Conservation (phyloP, 257 asterid genomes). For the Przewalskia tangutica region DNA sequence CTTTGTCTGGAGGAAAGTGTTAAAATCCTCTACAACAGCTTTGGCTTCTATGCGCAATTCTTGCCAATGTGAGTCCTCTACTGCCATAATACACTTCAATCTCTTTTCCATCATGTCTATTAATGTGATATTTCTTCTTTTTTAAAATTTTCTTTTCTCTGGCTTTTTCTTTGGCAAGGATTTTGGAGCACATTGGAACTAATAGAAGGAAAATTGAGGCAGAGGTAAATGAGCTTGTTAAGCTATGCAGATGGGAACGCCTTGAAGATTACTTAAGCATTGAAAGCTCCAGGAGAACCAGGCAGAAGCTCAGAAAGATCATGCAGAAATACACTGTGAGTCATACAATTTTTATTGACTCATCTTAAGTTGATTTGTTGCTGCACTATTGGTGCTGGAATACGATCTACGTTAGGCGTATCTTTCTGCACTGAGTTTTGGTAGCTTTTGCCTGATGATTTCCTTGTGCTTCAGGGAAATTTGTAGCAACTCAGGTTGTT, state of each 20-base stretch:
- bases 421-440: not conserved
- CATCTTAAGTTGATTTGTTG: not conserved
- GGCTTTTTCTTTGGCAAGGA: slow-evolving; percentile 23
- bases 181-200: slow-evolving; percentile 44
- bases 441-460: not conserved
- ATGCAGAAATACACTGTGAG: slow-evolving; percentile 72
- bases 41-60: slow-evolving; percentile 76
- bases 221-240: slow-evolving; percentile 66
- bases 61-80: slow-evolving; percentile 54
- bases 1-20: slow-evolving; percentile 41
- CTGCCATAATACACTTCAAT: not conserved
- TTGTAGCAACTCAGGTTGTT: not conserved
- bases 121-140: slow-evolving; percentile 1
- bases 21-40: slow-evolving; percentile 67
- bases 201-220: slow-evolving; percentile 52
- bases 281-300: slow-evolving; percentile 57
- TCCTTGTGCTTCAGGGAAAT: not conserved
- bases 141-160: not conserved
- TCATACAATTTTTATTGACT: not conserved
- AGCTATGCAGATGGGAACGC: slow-evolving; percentile 74
- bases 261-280: slow-evolving; percentile 38
- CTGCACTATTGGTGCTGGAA: not conserved
- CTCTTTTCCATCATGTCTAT: not conserved
- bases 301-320: slow-evolving; percentile 69
- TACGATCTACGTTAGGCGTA: not conserved